These are phyloP conservation scores for Penicillium bovifimosum DNA, from an alignment of 495 filamentous ascomycete species.

Conservation along the genomic window DNA sequence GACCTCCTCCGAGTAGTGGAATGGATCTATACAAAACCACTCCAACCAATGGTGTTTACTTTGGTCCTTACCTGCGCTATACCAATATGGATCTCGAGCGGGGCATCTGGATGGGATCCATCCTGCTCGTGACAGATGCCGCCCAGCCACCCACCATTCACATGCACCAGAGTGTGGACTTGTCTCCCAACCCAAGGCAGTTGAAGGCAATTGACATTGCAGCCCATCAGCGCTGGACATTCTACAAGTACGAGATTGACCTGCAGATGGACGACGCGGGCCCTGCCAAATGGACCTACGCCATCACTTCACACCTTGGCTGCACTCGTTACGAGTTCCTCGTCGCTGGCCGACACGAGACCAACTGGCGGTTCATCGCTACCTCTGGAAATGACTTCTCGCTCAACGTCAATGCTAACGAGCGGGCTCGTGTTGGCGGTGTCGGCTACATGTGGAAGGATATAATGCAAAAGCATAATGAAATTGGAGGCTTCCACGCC, in stretches of 20 bases:
- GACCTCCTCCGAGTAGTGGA: constrained; percentile 79
- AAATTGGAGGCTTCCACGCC: constrained; percentile 91
- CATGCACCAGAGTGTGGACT: constrained; percentile 83
- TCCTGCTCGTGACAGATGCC: constrained; percentile 80
- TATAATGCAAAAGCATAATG: constrained; percentile 92
- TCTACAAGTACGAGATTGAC: constrained; percentile 93
- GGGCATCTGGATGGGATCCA: constrained; percentile 81
- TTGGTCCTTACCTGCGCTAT: constrained; percentile 92
- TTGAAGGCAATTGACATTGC: constrained; percentile 79
- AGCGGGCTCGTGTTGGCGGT: constrained; percentile 78
- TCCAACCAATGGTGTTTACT: constrained; percentile 97
- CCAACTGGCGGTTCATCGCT: constrained; percentile 93
- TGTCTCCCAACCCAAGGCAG: constrained; percentile 90
- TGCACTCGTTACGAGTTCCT: constrained; percentile 97
- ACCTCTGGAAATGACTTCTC: constrained; percentile 95
- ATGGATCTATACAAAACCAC: constrained; percentile 89
- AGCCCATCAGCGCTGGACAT: constrained; percentile 86
- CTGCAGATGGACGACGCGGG: constrained; percentile 79
- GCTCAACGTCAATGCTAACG: constrained; percentile 75
- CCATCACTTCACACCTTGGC: constrained; percentile 91
- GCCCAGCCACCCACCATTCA: constrained; percentile 96
- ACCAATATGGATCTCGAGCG: constrained; percentile 95
- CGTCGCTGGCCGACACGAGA: constrained; percentile 86
- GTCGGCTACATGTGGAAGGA: constrained; percentile 98
- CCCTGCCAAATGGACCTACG: constrained; percentile 94